phyloP scores from a whole-genome alignment of 2,329 filamentous ascomycete genomes.

The Albifimbria verrucaria region DNA sequence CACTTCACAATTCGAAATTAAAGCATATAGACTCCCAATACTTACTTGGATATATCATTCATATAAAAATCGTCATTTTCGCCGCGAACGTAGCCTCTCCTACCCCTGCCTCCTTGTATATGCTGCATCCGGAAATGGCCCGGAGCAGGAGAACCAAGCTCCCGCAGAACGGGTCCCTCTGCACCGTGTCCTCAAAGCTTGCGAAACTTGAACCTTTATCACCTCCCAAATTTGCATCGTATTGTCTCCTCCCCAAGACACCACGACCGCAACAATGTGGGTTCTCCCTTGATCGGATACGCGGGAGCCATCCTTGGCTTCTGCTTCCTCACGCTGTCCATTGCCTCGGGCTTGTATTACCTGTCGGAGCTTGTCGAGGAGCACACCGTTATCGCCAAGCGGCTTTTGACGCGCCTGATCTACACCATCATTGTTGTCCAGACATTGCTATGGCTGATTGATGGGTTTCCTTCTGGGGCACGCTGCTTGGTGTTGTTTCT shows the following conservation, averaged over 20 bases:
- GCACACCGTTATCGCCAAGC: conserved; percentile 89
- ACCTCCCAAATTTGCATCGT: neutral
- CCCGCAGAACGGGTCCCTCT: neutral
- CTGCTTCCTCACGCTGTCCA: conserved; percentile 88
- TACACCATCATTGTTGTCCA: conserved; percentile 77
- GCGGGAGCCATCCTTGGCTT: conserved; percentile 85
- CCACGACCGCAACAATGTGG: conserved; percentile 66
- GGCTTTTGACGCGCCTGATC: conserved; percentile 79
- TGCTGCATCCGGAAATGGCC: neutral
- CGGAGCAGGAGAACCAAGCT: conserved; percentile 8
- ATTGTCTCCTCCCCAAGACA: no score
- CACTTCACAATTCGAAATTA: no score
- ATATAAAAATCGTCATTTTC: no score
- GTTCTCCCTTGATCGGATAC: conserved; percentile 88
- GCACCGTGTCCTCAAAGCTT: neutral
- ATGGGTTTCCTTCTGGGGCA: conserved; percentile 81
- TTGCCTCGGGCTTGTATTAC: conserved; percentile 98
- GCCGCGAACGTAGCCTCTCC: no score
- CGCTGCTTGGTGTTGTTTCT: conserved; percentile 70
- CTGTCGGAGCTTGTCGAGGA: conserved; percentile 97
- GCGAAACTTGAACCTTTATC: neutral
- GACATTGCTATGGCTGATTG: conserved; percentile 70
- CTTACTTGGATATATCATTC: no score
- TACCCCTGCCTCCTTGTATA: neutral
- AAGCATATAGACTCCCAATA: no score